Evolutionary conservation across 108 stramenopile species (phyloP).

Genomic region (Cyclotella choctawhatcheeana): DNA sequence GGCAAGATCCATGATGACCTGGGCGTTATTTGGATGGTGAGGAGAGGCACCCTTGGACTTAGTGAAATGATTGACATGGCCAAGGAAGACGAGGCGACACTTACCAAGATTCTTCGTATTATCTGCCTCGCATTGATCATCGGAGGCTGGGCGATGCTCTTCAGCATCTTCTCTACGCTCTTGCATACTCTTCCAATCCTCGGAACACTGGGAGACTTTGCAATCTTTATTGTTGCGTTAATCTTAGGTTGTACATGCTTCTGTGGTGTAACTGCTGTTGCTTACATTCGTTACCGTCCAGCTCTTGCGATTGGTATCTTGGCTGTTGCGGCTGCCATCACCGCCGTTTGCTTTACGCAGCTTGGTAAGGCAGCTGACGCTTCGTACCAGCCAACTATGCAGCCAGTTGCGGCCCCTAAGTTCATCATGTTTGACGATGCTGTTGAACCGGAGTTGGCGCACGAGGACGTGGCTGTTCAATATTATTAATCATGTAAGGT

Average conservation of each 20-base stretch:
- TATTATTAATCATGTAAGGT: constrained; percentile 7
- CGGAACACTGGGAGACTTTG: constrained; percentile 44
- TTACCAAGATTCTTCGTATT: constrained; percentile 49
- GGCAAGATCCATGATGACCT: constrained; percentile 55
- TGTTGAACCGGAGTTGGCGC: not conserved
- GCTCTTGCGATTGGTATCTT: constrained; percentile 45
- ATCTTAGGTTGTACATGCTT: constrained; percentile 53
- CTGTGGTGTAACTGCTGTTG: constrained; percentile 49
- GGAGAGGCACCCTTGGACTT: constrained; percentile 47
- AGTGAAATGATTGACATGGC: constrained; percentile 61
- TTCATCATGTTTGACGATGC: constrained; percentile 18
- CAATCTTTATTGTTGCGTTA: constrained; percentile 49
- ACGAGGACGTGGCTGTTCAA: not conserved
- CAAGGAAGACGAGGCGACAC: constrained; percentile 47
- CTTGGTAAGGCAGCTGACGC: constrained; percentile 35
- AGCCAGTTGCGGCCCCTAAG: constrained; percentile 19
- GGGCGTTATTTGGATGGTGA: constrained; percentile 63
- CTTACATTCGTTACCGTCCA: constrained; percentile 60
- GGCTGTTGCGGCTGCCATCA: constrained; percentile 40
- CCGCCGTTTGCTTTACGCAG: constrained; percentile 46
- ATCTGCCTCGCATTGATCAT: constrained; percentile 44
- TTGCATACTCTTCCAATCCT: constrained; percentile 49
- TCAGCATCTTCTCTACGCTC: constrained; percentile 47
- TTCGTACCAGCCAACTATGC: constrained; percentile 22
- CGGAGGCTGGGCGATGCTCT: constrained; percentile 59